Evolutionary conservation across 2,329 filamentous ascomycete genomes (phyloP).

Genomic region (Penicillium hesseltinei): DNA sequence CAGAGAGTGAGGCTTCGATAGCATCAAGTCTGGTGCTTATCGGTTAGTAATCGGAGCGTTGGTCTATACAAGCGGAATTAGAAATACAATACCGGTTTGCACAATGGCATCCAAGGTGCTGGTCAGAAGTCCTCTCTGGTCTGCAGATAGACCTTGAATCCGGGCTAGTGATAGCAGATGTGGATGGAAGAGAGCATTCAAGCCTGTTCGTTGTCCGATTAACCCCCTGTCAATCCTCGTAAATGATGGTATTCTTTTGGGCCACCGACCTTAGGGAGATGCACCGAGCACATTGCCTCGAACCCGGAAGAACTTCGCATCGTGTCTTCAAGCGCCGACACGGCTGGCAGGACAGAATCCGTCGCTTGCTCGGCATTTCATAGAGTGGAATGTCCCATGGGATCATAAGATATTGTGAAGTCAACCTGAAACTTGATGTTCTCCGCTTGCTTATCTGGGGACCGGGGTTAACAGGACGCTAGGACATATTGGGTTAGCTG

Average conservation of each 20-base stretch:
- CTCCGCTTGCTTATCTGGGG: slow-evolving; percentile 10
- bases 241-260: neutral
- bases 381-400: neutral
- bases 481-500: slow-evolving; percentile 5
- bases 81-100: slow-evolving; percentile 5
- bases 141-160: neutral
- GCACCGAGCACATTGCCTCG: slow-evolving; percentile 8
- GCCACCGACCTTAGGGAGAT: slow-evolving; percentile 10
- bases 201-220: neutral
- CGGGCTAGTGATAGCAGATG: slow-evolving; percentile 2
- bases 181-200: slow-evolving; percentile 9
- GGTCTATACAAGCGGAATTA: neutral
- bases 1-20: neutral
- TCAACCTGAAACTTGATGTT: slow-evolving; percentile 8
- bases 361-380: slow-evolving; percentile 10
- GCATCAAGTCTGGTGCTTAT: slow-evolving; percentile 4
- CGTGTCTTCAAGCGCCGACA: slow-evolving; percentile 22
- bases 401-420: neutral
- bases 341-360: slow-evolving; percentile 17
- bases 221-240: neutral
- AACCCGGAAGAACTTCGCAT: slow-evolving; percentile 13
- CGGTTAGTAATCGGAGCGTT: neutral
- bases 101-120: neutral
- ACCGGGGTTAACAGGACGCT: slow-evolving; percentile 2
- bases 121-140: neutral